Evolutionary conservation across 257 asterid species (phyloP).

Genomic region (Solanum virginianum): DNA sequence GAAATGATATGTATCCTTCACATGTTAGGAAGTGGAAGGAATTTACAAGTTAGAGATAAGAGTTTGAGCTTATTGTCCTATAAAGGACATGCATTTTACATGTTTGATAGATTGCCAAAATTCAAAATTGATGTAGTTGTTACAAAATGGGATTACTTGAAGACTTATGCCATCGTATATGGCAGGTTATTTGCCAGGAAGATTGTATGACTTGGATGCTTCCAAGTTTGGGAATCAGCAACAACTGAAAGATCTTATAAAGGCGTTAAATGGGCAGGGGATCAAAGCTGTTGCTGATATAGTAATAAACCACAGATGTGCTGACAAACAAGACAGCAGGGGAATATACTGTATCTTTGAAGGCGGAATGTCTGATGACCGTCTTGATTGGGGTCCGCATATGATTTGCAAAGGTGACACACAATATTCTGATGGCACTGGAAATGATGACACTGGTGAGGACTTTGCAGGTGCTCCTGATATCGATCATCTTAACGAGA

Average conservation of each 20-base stretch:
- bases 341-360: constrained; percentile 69
- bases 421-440: constrained; percentile 51
- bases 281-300: constrained; percentile 69
- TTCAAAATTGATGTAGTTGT: not conserved
- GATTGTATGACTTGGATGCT: constrained; percentile 67
- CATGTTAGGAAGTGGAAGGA: not conserved
- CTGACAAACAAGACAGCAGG: constrained; percentile 44
- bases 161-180: not conserved
- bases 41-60: not conserved
- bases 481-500: constrained; percentile 59
- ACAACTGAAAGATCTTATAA: constrained; percentile 33
- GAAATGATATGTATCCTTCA: not conserved
- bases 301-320: constrained; percentile 76
- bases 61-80: not conserved
- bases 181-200: constrained; percentile 74
- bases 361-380: constrained; percentile 72
- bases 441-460: constrained; percentile 59
- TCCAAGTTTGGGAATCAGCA: constrained; percentile 55
- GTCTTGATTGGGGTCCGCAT: constrained; percentile 82
- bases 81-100: not conserved
- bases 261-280: constrained; percentile 28
- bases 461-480: constrained; percentile 47
- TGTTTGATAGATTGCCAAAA: not conserved
- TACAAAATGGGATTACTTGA: not conserved
- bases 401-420: constrained; percentile 52